These are phyloP conservation scores for Macrophomina tecta DNA, from an alignment of 2,329 filamentous ascomycete genomes.

Conservation along the genomic window DNA sequence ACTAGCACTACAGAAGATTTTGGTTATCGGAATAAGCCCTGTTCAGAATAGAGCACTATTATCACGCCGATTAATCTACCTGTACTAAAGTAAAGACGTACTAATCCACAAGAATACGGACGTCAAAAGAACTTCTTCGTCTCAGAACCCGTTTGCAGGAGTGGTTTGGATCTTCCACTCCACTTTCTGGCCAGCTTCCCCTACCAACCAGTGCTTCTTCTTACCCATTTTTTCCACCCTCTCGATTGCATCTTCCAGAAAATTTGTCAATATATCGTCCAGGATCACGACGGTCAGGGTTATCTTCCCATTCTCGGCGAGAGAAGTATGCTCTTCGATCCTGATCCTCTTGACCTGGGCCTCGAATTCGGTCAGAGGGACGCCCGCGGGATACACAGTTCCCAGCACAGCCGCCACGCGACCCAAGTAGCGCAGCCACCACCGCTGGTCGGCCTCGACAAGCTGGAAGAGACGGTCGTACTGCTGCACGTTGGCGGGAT, in stretches of 20 bases:
- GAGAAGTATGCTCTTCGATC: conserved; percentile 31
- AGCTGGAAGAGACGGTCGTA: conserved; percentile 60
- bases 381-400: conserved; percentile 67
- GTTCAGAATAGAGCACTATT: background rate
- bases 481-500: conserved; percentile 63
- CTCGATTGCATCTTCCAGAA: conserved; percentile 38
- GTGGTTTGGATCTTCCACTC: conserved; percentile 3
- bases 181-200: conserved; percentile 10
- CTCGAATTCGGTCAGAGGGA: background rate
- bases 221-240: conserved; percentile 46
- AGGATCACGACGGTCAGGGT: conserved; percentile 40
- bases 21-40: background rate
- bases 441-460: conserved; percentile 59
- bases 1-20: background rate
- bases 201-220: conserved; percentile 45
- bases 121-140: background rate
- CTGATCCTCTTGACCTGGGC: conserved; percentile 42
- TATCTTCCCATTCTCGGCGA: background rate
- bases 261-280: conserved; percentile 38
- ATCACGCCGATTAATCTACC: background rate
- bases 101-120: background rate
- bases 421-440: conserved; percentile 71
- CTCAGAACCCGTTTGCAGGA: background rate
- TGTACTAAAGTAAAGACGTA: background rate
- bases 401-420: conserved; percentile 64